phyloP scores from a whole-genome alignment of 2,329 filamentous ascomycete genomes.

The Pseudocercospora eumusae region DNA sequence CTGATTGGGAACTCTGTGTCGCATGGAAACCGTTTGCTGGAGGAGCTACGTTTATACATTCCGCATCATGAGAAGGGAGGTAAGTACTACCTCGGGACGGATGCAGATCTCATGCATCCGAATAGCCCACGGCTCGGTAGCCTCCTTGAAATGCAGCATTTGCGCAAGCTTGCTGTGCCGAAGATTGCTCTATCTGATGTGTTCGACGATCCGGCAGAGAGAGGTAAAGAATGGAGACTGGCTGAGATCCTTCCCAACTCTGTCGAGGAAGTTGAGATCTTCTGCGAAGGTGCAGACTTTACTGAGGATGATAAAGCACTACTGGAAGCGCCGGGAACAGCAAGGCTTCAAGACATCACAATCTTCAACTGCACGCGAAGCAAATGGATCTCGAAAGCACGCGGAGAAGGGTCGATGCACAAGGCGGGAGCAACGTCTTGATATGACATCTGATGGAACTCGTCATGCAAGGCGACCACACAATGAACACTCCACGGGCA shows the following conservation, averaged over 20 bases:
- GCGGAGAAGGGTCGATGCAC: conserved; percentile 1
- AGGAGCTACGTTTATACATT: conserved; percentile 10
- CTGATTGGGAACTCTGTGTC: background rate
- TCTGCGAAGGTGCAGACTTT: conserved; percentile 14
- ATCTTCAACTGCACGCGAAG: conserved; percentile 11
- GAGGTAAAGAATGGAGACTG: conserved; percentile 16
- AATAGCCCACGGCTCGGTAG: conserved; percentile 11
- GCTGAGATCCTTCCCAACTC: conserved; percentile 8
- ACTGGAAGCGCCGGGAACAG: conserved; percentile 7
- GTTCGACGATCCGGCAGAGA: conserved; percentile 12
- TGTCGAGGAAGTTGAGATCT: conserved; percentile 11
- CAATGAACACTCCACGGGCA: no score
- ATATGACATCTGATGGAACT: no score
- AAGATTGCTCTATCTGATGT: conserved; percentile 10
- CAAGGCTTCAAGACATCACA: conserved; percentile 4
- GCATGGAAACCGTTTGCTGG: background rate
- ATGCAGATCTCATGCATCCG: background rate
- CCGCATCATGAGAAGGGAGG: background rate
- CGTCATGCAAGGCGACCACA: no score
- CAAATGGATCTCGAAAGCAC: conserved; percentile 6
- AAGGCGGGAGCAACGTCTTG: no score
- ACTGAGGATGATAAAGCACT: conserved; percentile 10
- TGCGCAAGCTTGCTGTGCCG: conserved; percentile 10
- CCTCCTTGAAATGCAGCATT: conserved; percentile 4
- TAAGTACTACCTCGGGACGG: background rate